Conservation (phyloP, 495 filamentous ascomycete genomes). For the Podospora bellae-mahoneyi region DNA sequence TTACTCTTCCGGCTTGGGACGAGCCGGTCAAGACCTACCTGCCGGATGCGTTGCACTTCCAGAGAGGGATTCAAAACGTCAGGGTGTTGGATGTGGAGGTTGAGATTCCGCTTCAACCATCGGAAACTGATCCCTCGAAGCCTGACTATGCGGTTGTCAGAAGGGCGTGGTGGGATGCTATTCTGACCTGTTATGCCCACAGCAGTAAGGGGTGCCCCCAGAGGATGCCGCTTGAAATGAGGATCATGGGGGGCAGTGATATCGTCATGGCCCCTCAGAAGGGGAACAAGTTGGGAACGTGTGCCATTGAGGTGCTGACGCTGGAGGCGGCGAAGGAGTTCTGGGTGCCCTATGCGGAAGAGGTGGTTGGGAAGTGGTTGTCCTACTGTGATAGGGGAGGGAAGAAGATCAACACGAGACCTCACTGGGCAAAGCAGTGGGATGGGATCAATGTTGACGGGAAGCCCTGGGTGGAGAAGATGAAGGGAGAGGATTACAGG, state of each 20-base stretch:
- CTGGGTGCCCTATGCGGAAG: constrained; percentile 47
- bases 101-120: neutral
- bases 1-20: constrained; percentile 36
- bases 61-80: constrained; percentile 53
- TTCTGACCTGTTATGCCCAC: constrained; percentile 43
- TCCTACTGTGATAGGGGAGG: constrained; percentile 35
- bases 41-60: constrained; percentile 52
- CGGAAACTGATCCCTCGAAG: neutral
- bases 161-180: constrained; percentile 43
- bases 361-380: constrained; percentile 48
- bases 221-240: constrained; percentile 52
- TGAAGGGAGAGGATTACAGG: constrained; percentile 46
- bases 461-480: constrained; percentile 32
- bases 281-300: constrained; percentile 46
- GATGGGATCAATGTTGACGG: constrained; percentile 31
- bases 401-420: constrained; percentile 38
- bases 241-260: constrained; percentile 50
- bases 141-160: neutral
- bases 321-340: constrained; percentile 42
- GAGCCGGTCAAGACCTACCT: constrained; percentile 43
- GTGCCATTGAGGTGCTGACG: constrained; percentile 50
- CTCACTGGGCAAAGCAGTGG: constrained; percentile 59
- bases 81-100: constrained; percentile 37
- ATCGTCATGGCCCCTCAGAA: constrained; percentile 53
- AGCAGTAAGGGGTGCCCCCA: constrained; percentile 39